Evolutionary conservation across 1,139 yeast species (phyloP).

Genomic region (Sporopachydermia cereana): DNA sequence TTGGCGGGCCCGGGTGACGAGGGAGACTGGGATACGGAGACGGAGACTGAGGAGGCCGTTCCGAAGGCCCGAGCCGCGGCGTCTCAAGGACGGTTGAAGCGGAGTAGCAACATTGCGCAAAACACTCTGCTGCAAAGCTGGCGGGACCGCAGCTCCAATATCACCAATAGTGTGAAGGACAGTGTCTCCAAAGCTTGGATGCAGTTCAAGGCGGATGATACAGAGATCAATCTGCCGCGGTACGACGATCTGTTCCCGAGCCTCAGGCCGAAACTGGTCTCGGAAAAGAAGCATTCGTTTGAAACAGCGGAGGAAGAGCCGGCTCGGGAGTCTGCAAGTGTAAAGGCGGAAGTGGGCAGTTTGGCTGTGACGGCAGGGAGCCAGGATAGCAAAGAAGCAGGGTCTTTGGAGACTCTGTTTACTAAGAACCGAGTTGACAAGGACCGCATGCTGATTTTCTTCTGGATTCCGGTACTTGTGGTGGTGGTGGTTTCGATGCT

Average conservation of each 20-base stretch:
- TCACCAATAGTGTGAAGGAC: constrained; percentile 3
- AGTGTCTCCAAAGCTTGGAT: constrained; percentile 6
- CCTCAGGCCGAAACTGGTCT: background rate
- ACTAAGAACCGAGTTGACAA: constrained; percentile 48
- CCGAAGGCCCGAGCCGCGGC: constrained; percentile 1
- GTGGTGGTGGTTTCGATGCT: constrained; percentile 40
- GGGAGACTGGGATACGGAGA: background rate
- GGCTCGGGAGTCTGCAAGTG: constrained; percentile 9
- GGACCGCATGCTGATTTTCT: constrained; percentile 77
- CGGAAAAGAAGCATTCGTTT: background rate
- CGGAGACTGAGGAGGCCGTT: background rate
- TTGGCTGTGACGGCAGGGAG: constrained; percentile 26
- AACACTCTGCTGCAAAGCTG: constrained; percentile 2
- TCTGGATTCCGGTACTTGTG: constrained; percentile 67
- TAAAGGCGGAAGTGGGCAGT: constrained; percentile 26
- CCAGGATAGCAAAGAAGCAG: background rate
- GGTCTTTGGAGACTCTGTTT: background rate
- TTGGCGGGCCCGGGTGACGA: background rate
- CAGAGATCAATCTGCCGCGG: constrained; percentile 8
- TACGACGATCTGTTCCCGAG: constrained; percentile 26
- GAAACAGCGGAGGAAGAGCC: constrained; percentile 13
- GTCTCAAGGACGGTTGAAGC: constrained; percentile 9
- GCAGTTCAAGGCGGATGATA: constrained; percentile 2
- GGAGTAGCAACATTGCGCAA: background rate
- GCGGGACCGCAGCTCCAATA: background rate